Evolutionary conservation across 768 basidiomycete genomes (phyloP).

Genomic region (Paxillus rubicundulus): DNA sequence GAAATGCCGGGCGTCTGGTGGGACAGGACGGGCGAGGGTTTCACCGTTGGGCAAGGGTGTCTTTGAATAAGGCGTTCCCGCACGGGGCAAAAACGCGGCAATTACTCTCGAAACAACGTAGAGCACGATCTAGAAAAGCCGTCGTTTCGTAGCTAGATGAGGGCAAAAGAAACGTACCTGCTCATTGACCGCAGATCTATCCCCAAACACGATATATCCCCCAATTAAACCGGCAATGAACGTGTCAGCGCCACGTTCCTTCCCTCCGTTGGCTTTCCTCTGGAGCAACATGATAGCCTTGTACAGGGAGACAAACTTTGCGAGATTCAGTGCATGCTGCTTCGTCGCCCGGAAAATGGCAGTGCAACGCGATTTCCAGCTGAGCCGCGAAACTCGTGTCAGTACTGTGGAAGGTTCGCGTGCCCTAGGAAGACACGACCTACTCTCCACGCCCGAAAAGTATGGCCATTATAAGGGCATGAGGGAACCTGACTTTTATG

Average conservation of each 20-base stretch:
- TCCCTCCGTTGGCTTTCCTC: slow-evolving; percentile 76
- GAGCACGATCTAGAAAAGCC: slow-evolving; percentile 74
- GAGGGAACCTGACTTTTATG: slow-evolving; percentile 89
- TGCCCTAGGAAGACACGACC: slow-evolving; percentile 33
- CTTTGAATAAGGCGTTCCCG: slow-evolving; percentile 51
- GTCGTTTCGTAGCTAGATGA: slow-evolving; percentile 7
- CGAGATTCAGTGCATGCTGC: slow-evolving; percentile 88
- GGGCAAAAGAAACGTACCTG: slow-evolving; percentile 55
- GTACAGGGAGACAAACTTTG: slow-evolving; percentile 93
- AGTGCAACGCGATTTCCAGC: slow-evolving; percentile 66
- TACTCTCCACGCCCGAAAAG: slow-evolving; percentile 91
- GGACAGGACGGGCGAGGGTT: slow-evolving; percentile 60
- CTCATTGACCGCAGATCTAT: slow-evolving; percentile 85
- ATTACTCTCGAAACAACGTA: slow-evolving; percentile 93
- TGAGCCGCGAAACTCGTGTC: slow-evolving; percentile 28
- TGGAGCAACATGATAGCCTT: slow-evolving; percentile 84
- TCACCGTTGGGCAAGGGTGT: slow-evolving; percentile 40
- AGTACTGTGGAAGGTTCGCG: slow-evolving; percentile 4
- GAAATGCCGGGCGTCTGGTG: slow-evolving; percentile 84
- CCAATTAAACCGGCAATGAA: slow-evolving; percentile 92
- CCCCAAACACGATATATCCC: slow-evolving; percentile 86
- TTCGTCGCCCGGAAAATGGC: slow-evolving; percentile 82
- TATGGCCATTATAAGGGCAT: slow-evolving; percentile 95
- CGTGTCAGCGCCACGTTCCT: slow-evolving; percentile 76
- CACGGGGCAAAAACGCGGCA: slow-evolving; percentile 87